Percentiles rank a stretch among this genome's conserved stretches.
These are phyloP conservation scores for Chaetomium sp. DNA, from an alignment of 2,329 filamentous ascomycete species.

Conservation along the genomic window DNA sequence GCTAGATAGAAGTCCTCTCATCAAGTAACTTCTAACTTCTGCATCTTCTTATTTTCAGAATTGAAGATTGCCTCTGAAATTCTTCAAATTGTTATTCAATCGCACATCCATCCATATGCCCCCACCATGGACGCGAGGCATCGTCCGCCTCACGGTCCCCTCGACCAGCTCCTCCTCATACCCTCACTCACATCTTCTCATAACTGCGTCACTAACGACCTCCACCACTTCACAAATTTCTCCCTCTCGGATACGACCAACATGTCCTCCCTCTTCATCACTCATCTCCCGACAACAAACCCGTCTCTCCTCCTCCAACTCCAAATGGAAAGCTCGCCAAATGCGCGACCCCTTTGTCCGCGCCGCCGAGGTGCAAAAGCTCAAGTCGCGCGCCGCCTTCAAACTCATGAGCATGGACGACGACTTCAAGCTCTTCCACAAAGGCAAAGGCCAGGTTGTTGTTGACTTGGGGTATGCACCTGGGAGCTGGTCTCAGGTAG, in stretches of 20 bases:
- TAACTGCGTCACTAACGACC: background rate
- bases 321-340: constrained; percentile 77
- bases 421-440: constrained; percentile 71
- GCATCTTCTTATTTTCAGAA: too few species aligned
- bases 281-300: background rate
- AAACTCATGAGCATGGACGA: constrained; percentile 89
- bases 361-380: constrained; percentile 67
- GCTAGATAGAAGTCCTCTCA: background rate
- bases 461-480: constrained; percentile 86
- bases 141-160: constrained; percentile 4
- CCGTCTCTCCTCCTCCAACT: constrained; percentile 49
- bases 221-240: too few species aligned
- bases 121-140: constrained; percentile 7
- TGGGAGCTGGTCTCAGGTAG: constrained; percentile 72
- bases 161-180: background rate
- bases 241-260: too few species aligned
- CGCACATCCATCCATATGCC: constrained; percentile 2
- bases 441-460: constrained; percentile 63
- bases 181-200: background rate
- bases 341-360: constrained; percentile 63
- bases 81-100: too few species aligned
- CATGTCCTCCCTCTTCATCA: background rate
- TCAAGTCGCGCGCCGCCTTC: constrained; percentile 89
- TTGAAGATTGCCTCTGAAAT: too few species aligned
- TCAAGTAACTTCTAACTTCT: background rate